Conservation (phyloP, 805 yeast genomes). For the Schwanniomyces yamadae region DNA sequence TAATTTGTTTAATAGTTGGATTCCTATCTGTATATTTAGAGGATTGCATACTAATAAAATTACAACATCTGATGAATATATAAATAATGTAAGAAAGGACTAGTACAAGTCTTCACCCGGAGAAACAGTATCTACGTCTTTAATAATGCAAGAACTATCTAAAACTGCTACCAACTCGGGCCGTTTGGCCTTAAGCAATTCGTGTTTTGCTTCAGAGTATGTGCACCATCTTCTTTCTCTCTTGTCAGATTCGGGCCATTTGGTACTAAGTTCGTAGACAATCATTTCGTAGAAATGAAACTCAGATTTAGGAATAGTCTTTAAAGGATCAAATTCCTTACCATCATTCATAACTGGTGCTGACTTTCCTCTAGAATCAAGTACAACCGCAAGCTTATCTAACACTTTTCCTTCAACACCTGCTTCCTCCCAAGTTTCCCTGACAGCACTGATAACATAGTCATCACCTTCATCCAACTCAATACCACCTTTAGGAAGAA, state of each 20-base stretch:
- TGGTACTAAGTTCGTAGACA: slow-evolving; percentile 51
- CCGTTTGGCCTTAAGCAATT: slow-evolving; percentile 54
- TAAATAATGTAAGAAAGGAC: too few species aligned
- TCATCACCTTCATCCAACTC: slow-evolving; percentile 73
- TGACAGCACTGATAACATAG: slow-evolving; percentile 54
- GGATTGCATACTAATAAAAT: too few species aligned
- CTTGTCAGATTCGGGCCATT: slow-evolving; percentile 72
- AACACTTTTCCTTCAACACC: slow-evolving; percentile 74
- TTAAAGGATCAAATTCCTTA: slow-evolving; percentile 31
- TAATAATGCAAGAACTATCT: slow-evolving; percentile 51
- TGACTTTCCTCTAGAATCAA: slow-evolving; percentile 48
- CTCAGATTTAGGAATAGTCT: slow-evolving; percentile 71
- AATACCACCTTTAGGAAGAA: slow-evolving; percentile 94
- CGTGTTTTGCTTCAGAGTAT: slow-evolving; percentile 63
- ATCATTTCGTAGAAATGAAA: slow-evolving; percentile 84
- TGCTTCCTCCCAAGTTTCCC: slow-evolving; percentile 99
- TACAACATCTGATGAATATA: too few species aligned
- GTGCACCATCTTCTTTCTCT: slow-evolving; percentile 77
- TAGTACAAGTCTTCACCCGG: background rate
- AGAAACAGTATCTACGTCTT: slow-evolving; percentile 23
- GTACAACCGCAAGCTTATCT: slow-evolving; percentile 59
- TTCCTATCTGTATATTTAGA: background rate
- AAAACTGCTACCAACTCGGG: slow-evolving; percentile 69
- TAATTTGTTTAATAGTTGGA: slow-evolving; percentile 12
- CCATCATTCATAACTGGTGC: slow-evolving; percentile 35